Percentiles rank a stretch among this genome's conserved stretches.
phyloP scores from a whole-genome alignment of 2,329 filamentous ascomycete species.

The Aspergillus ochraceoroseus region DNA sequence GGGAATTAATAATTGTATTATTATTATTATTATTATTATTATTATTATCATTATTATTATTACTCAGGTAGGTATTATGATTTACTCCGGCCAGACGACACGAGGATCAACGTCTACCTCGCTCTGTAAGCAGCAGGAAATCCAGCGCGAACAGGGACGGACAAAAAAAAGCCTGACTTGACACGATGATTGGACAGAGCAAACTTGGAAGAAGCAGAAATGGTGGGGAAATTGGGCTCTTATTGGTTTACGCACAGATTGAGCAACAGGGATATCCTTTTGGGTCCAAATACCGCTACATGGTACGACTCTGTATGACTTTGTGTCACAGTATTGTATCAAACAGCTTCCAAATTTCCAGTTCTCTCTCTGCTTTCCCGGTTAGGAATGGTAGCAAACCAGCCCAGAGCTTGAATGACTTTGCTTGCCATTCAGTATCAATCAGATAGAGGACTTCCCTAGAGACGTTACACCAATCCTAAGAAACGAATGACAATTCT shows the following conservation, averaged over 20 bases:
- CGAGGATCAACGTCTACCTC: too few relatives aligned
- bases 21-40: constrained; percentile 2
- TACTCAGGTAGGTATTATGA: too few relatives aligned
- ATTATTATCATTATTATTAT: background rate
- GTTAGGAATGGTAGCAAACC: constrained; percentile 12
- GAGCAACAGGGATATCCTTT: constrained; percentile 27
- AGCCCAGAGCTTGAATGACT: constrained; percentile 6
- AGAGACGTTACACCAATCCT: constrained; percentile 6
- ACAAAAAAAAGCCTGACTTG: constrained; percentile 17
- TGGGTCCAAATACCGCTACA: constrained; percentile 18
- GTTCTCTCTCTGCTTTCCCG: constrained; percentile 12
- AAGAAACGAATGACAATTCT: constrained; percentile 4
- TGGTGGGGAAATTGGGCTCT: constrained; percentile 24
- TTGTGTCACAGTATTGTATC: constrained; percentile 18
- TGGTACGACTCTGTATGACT: constrained; percentile 15
- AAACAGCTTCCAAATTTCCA: constrained; percentile 7
- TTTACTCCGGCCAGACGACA: too few relatives aligned
- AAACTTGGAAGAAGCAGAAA: constrained; percentile 13
- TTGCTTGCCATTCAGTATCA: background rate
- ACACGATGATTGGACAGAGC: constrained; percentile 19
- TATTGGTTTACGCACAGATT: constrained; percentile 32
- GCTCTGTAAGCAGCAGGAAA: constrained; percentile 10
- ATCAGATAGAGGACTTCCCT: background rate
- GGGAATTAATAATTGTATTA: constrained; percentile 1
- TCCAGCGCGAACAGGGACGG: constrained; percentile 18